Evolutionary conservation across 768 basidiomycete genomes (phyloP).

Genomic region (Pisolithus microcarpus): DNA sequence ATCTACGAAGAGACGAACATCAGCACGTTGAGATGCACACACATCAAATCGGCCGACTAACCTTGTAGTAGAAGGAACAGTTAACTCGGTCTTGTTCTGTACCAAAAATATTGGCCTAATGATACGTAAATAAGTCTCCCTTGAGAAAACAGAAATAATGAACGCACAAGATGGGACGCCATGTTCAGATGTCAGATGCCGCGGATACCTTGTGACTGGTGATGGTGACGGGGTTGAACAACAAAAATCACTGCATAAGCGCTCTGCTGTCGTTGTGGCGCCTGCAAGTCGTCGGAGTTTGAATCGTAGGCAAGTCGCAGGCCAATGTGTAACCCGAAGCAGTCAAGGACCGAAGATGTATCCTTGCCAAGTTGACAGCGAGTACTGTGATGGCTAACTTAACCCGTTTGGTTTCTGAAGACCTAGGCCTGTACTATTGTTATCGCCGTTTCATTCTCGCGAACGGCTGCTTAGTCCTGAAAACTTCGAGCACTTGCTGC

Average conservation of each 20-base stretch:
- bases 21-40: background rate
- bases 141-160: background rate
- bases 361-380: too few species aligned
- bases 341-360: too few species aligned
- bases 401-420: too few species aligned
- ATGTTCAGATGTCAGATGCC: constrained; percentile 25
- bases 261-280: background rate
- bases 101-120: constrained; percentile 89
- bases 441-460: too few species aligned
- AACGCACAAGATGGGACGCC: constrained; percentile 71
- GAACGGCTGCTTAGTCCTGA: too few species aligned
- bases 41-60: constrained; percentile 26
- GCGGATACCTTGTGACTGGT: too few species aligned
- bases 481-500: too few species aligned
- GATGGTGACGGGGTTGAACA: too few species aligned
- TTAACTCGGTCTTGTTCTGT: constrained; percentile 95
- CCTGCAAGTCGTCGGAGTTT: background rate
- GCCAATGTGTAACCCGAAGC: too few species aligned
- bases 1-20: constrained; percentile 46
- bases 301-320: background rate
- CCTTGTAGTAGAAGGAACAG: constrained; percentile 98
- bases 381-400: too few species aligned
- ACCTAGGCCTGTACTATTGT: too few species aligned
- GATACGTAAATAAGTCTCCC: constrained; percentile 1
- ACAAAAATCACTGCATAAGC: background rate